These are phyloP conservation scores for Salvia sclarea DNA, from an alignment of 305 asterid species.

Conservation along the genomic window DNA sequence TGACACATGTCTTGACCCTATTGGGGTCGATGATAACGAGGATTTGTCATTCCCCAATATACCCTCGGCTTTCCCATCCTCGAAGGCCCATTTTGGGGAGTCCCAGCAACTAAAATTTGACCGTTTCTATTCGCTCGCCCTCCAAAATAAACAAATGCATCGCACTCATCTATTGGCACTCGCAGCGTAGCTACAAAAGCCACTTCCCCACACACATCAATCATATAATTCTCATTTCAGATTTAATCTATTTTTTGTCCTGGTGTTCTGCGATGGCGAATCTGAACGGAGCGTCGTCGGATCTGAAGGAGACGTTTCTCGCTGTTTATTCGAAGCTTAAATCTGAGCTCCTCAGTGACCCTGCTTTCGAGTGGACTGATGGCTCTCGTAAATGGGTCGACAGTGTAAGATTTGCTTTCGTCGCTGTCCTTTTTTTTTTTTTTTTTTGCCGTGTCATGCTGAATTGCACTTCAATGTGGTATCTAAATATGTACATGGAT, in stretches of 20 bases:
- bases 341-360: conserved; percentile 84
- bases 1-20: conserved; percentile 20
- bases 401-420: conserved; percentile 42
- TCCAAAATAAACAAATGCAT: conserved; percentile 24
- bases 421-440: background rate
- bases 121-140: conserved; percentile 23
- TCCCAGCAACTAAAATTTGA: background rate
- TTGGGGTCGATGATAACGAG: conserved; percentile 37
- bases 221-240: background rate
- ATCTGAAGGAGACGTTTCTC: conserved; percentile 64
- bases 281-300: conserved; percentile 48
- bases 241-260: background rate
- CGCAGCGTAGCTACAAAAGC: conserved; percentile 39
- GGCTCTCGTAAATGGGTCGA: conserved; percentile 80
- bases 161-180: conserved; percentile 11
- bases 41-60: conserved; percentile 10
- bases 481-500: background rate
- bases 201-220: conserved; percentile 24
- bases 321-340: conserved; percentile 63
- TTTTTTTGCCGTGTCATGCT: background rate
- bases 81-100: conserved; percentile 31
- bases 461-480: background rate
- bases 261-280: conserved; percentile 38
- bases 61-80: conserved; percentile 10
- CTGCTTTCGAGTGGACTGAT: conserved; percentile 77